Percentiles rank a stretch among this genome's conserved stretches.
These are phyloP conservation scores for Pleurotus eryngii DNA, from an alignment of 768 basidiomycete genomes.

Conservation along the genomic window DNA sequence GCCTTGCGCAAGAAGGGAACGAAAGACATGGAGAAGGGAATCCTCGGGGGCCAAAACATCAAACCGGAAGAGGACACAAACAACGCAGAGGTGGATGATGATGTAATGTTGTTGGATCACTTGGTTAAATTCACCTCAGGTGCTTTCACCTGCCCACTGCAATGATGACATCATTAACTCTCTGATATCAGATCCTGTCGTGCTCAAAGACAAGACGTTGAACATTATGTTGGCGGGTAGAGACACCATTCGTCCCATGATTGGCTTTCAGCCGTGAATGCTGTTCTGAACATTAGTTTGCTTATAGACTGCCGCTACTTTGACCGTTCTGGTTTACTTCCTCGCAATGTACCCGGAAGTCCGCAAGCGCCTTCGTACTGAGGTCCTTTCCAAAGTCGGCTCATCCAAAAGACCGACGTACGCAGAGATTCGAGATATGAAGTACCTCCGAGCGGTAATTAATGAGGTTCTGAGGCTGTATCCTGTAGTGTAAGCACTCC, in stretches of 20 bases:
- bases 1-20: slow-evolving; percentile 43
- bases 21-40: slow-evolving; percentile 7
- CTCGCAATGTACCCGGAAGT: slow-evolving; percentile 52
- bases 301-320: slow-evolving; percentile 32
- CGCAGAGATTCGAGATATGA: slow-evolving; percentile 15
- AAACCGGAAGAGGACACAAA: slow-evolving; percentile 21
- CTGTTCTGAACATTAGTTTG: background rate
- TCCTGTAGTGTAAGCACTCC: slow-evolving; percentile 40
- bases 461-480: slow-evolving; percentile 4
- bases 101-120: slow-evolving; percentile 53
- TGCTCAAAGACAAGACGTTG: slow-evolving; percentile 36
- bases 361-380: slow-evolving; percentile 45
- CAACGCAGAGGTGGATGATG: slow-evolving; percentile 31
- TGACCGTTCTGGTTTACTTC: slow-evolving; percentile 40
- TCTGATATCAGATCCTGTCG: slow-evolving; percentile 30
- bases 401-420: slow-evolving; percentile 44
- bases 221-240: slow-evolving; percentile 46
- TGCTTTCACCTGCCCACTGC: slow-evolving; percentile 15
- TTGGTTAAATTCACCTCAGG: slow-evolving; percentile 48
- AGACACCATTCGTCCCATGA: slow-evolving; percentile 26
- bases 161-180: background rate
- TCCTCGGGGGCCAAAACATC: background rate
- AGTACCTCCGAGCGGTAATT: slow-evolving; percentile 4
- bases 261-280: background rate
- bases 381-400: slow-evolving; percentile 54